These are phyloP conservation scores for Cadophora luteo-olivacea DNA, from an alignment of 2,329 filamentous ascomycete species.

Conservation along the genomic window DNA sequence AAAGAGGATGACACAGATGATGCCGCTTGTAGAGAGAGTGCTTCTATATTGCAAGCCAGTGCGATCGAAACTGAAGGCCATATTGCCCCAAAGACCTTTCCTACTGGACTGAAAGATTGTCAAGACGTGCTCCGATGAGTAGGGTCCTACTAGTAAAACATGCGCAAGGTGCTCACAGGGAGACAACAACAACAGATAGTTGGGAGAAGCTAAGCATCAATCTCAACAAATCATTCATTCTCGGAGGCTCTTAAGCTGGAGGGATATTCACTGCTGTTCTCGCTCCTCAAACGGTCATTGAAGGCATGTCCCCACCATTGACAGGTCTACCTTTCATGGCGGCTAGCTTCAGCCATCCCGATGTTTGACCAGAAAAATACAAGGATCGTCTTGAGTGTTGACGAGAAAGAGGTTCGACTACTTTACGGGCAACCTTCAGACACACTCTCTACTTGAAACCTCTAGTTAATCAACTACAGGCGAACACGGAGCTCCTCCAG, in stretches of 20 bases:
- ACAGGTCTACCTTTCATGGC: not conserved
- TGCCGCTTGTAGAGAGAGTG: not conserved
- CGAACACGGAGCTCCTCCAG: not conserved
- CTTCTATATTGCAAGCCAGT: not conserved
- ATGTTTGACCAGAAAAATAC: constrained; percentile 2
- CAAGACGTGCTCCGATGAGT: not conserved
- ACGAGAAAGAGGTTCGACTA: not conserved
- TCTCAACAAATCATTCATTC: not conserved
- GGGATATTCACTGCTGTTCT: not conserved
- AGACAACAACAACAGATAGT: not conserved
- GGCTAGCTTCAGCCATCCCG: not conserved
- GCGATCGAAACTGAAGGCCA: not conserved
- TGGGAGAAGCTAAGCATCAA: not conserved
- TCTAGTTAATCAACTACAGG: not conserved
- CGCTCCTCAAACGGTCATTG: not conserved
- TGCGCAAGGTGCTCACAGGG: too few species aligned
- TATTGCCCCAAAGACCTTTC: not conserved
- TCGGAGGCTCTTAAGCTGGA: not conserved
- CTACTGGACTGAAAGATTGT: not conserved
- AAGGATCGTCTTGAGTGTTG: not conserved
- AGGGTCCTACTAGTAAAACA: not conserved
- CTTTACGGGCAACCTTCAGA: not conserved
- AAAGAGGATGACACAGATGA: not conserved
- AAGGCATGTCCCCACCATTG: not conserved
- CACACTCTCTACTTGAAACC: not conserved